phyloP scores from a whole-genome alignment of 2,329 filamentous ascomycete genomes.

The Sporothrix brunneoviolacea region DNA sequence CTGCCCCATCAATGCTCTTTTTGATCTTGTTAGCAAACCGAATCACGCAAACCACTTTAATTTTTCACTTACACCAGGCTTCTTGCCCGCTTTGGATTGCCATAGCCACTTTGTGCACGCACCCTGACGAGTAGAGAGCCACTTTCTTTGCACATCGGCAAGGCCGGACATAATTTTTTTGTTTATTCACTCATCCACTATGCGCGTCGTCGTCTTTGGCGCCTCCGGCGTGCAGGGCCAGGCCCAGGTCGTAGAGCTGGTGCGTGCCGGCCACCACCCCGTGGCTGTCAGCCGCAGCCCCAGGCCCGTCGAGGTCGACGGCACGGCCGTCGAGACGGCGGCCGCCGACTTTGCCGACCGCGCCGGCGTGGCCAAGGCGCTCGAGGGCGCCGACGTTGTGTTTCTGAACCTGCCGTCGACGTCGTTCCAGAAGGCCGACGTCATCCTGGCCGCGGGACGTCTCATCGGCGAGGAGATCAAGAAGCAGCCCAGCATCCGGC shows the following conservation, averaged over 20 bases:
- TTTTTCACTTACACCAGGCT: no score
- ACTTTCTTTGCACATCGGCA: no score
- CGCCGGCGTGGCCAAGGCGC: constrained; percentile 13
- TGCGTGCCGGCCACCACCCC: constrained; percentile 20
- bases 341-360: constrained; percentile 19
- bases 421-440: constrained; percentile 29
- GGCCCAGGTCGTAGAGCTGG: constrained; percentile 22
- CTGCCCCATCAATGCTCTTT: no score
- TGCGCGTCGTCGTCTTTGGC: constrained; percentile 26
- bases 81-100: no score
- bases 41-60: no score
- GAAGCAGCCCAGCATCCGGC: constrained; percentile 45
- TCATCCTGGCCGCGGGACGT: constrained; percentile 48
- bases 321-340: constrained; percentile 18
- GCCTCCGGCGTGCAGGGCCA: constrained; percentile 24
- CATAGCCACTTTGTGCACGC: no score
- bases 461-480: constrained; percentile 47
- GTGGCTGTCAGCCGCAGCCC: constrained; percentile 23
- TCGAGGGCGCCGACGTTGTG: constrained; percentile 18
- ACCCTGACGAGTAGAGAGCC: no score
- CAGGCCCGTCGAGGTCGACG: constrained; percentile 18
- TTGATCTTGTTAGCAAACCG: no score
- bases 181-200: no score
- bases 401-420: constrained; percentile 25
- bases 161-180: no score